Evolutionary conservation across 176 grass and related monocot genomes (phyloP).

Genomic region (Themeda triandra): DNA sequence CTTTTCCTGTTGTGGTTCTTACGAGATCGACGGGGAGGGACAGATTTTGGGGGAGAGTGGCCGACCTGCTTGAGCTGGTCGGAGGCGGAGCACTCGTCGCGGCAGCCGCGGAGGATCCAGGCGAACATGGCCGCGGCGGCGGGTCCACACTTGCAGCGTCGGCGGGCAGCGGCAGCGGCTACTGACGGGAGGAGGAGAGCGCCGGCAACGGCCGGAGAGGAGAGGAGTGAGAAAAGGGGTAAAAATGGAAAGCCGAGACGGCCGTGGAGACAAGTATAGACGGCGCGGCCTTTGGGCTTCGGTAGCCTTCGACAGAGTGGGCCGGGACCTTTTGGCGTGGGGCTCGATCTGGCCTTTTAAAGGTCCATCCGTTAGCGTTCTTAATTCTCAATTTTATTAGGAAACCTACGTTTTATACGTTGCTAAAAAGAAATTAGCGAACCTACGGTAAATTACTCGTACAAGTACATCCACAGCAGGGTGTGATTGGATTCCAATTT

Average conservation of each 20-base stretch:
- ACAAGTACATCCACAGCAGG: too few species aligned
- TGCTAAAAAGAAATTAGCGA: too few species aligned
- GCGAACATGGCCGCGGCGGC: slow-evolving; percentile 34
- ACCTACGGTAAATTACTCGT: too few species aligned
- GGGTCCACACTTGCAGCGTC: background rate
- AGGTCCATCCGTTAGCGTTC: background rate
- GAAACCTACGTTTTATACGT: too few species aligned
- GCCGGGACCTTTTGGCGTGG: background rate
- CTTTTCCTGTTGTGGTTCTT: background rate
- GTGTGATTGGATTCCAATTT: too few species aligned
- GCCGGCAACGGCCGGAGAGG: slow-evolving; percentile 2
- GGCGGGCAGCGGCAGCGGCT: background rate
- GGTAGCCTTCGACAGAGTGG: background rate
- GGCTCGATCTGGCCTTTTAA: background rate
- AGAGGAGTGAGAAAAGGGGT: background rate
- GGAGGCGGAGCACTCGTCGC: slow-evolving; percentile 46
- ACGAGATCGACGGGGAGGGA: background rate
- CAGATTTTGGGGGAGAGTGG: background rate
- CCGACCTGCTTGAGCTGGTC: slow-evolving; percentile 61
- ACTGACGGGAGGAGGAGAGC: background rate
- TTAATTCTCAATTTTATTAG: background rate
- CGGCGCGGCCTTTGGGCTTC: background rate
- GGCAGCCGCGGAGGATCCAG: slow-evolving; percentile 48
- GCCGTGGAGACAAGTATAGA: background rate
- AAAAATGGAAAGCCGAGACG: background rate